Base-by-base conservation (phyloP, 768 basidiomycete genomes). In the Amanita subjunquillea region DNA sequence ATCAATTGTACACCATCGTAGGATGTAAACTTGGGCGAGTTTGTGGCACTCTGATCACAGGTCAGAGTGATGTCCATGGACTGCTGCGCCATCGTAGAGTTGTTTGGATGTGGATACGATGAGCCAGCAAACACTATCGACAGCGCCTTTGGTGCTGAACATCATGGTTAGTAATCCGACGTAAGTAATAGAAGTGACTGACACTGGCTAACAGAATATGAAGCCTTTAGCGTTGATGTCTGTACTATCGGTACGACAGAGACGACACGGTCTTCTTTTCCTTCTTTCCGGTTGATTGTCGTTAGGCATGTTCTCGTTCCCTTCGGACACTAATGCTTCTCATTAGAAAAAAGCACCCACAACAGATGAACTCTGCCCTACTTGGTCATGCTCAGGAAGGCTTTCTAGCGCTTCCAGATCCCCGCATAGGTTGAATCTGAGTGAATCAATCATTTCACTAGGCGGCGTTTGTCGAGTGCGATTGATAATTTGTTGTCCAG, bases 221-320 rank as follows among this genome's bases (percentile, higher is more conserved):
- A 58, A 25, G 71, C 61, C 17, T 71, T 53, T 29, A 74, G 58
- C 15, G 61, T 62, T 30, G 65, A 61, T 4, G 67, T 61, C 55
- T 73, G 70, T 7, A 82, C 86, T 29, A 92, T 60, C n/a, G 88
- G 82, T 51, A 93, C 79, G n/a, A 91, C 87, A 29, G 80, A 71
- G 25, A 81, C 70, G 59, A 93, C 66, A 48, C 87, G 76, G 57
- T 87, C 83, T 2, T 69, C 51, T 38, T 71, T 64, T 20, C 69
- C 73, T 1, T 62, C 57, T 65, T 86, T 89, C 58, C 69, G 58
- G 59, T 91, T 90, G 32, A 72, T 76, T 58, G 76, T 78, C 3
- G 79, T 84, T 29, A 91, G 69, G 67, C 91, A 94, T 46, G 81
- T 86, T 59, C 83, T 73, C 45, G 87, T 87, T 22, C 80, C 85